These are phyloP conservation scores for Liquidambar formosana DNA, from an alignment of 164 flowering plant species.

Conservation along the genomic window DNA sequence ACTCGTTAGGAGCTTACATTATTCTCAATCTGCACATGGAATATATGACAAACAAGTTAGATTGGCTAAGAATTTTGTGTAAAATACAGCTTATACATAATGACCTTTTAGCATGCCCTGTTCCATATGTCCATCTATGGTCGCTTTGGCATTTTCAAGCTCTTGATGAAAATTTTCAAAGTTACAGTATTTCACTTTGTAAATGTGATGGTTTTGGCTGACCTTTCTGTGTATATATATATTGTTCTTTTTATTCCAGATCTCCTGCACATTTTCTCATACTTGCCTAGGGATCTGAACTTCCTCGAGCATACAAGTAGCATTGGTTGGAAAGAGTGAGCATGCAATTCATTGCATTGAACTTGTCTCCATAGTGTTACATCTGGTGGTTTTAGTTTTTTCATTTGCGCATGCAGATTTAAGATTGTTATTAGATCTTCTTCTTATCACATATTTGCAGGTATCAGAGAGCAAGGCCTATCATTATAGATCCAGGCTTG, in stretches of 20 bases:
- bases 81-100: no score
- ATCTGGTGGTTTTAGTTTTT: neutral
- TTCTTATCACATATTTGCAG: conserved; percentile 34
- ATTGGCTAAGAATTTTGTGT: no score
- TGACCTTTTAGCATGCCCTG: neutral
- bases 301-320: conserved; percentile 85
- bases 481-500: conserved; percentile 84
- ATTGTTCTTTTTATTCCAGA: conserved; percentile 44
- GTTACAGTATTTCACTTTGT: neutral
- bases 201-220: neutral
- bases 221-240: neutral
- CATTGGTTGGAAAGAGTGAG: conserved; percentile 96
- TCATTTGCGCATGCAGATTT: neutral
- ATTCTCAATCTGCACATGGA: no score
- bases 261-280: conserved; percentile 78
- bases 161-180: neutral
- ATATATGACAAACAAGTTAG: no score
- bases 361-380: conserved; percentile 4
- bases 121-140: neutral
- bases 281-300: conserved; percentile 81
- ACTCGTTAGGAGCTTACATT: no score
- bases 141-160: neutral
- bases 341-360: conserved; percentile 5
- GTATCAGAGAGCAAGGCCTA: conserved; percentile 71
- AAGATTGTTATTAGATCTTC: conserved; percentile 2